Conservation (phyloP, 805 yeast genomes). For the Hanseniaspora clermontiae region DNA sequence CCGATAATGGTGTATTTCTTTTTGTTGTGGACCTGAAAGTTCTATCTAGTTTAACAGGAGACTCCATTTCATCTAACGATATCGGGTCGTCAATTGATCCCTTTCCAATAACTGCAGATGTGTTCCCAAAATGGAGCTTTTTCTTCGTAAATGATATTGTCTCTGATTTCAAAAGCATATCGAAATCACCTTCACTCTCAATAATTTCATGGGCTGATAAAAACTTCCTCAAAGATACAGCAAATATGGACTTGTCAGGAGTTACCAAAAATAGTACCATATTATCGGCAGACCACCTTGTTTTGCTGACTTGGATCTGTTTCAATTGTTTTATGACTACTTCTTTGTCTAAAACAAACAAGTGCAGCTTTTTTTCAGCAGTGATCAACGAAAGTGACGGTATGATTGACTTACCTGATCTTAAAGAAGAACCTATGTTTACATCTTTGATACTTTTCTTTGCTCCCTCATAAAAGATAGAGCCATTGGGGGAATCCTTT, state of each 20-base stretch:
- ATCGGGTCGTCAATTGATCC: neutral
- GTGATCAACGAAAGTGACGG: neutral
- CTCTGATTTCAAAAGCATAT: neutral
- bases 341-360: neutral
- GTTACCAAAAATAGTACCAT: neutral
- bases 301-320: neutral
- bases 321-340: neutral
- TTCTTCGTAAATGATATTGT: neutral
- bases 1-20: neutral
- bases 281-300: neutral
- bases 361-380: neutral
- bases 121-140: neutral
- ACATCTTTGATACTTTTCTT: neutral
- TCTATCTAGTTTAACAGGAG: neutral
- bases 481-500: neutral
- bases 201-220: neutral
- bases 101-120: neutral
- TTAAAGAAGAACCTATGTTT: neutral
- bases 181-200: neutral
- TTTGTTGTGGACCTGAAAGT: neutral
- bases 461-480: neutral
- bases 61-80: neutral
- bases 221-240: neutral
- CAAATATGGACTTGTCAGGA: neutral
- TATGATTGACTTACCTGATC: neutral